These are phyloP conservation scores for Rhinocladiella similis DNA, from an alignment of 2,329 filamentous ascomycete genomes.

Conservation along the genomic window DNA sequence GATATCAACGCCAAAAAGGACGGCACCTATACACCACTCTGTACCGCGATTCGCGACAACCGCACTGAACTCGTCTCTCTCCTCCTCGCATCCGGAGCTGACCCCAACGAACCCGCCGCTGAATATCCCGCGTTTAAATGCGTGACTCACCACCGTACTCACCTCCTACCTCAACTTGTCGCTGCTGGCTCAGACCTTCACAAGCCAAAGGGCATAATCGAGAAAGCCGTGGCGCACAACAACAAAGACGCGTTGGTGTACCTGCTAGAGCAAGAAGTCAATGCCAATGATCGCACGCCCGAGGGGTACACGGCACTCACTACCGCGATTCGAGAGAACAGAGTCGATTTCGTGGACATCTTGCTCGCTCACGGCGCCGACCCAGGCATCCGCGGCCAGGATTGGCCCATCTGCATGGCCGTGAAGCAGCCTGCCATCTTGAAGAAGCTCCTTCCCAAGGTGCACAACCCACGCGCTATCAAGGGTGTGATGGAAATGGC, in stretches of 20 bases:
- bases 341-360: conserved; percentile 59
- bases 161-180: conserved; percentile 61
- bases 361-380: conserved; percentile 61
- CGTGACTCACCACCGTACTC: conserved; percentile 63
- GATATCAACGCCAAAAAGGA: conserved; percentile 64
- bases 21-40: conserved; percentile 67
- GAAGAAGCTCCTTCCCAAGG: conserved; percentile 57
- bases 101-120: conserved; percentile 56
- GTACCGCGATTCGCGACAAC: conserved; percentile 68
- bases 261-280: conserved; percentile 61
- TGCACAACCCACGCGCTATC: conserved; percentile 61
- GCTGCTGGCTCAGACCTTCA: conserved; percentile 61
- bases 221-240: conserved; percentile 63
- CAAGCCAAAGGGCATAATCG: conserved; percentile 64
- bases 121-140: conserved; percentile 70
- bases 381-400: conserved; percentile 62
- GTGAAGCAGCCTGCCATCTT: conserved; percentile 63
- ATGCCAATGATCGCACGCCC: conserved; percentile 59
- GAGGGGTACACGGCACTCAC: conserved; percentile 64
- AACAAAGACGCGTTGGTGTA: conserved; percentile 62
- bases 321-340: conserved; percentile 64
- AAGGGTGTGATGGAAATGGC: conserved; percentile 69
- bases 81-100: conserved; percentile 54
- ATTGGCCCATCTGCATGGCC: conserved; percentile 72
- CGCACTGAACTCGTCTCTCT: conserved; percentile 62